These are phyloP conservation scores for Cetraspora pellucida DNA, from an alignment of 192 early-diverging fungal genomes.

Conservation along the genomic window DNA sequence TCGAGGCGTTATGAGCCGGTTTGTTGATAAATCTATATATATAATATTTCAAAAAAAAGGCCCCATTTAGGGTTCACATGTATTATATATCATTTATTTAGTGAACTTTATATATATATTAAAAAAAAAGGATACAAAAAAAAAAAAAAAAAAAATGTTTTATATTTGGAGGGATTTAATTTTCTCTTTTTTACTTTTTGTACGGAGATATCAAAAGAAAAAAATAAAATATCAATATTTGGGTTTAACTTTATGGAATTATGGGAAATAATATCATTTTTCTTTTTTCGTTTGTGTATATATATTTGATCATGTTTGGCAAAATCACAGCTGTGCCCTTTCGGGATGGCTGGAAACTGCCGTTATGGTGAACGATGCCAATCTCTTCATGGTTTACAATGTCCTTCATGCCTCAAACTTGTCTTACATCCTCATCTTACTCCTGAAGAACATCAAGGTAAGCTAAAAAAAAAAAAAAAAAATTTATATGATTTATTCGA, in stretches of 20 bases:
- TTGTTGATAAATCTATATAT: constrained; percentile 27
- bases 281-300: constrained; percentile 18
- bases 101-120: constrained; percentile 7
- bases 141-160: background rate
- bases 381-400: constrained; percentile 33
- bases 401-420: constrained; percentile 34
- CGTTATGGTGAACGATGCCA: constrained; percentile 33
- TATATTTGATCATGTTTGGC: background rate
- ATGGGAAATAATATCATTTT: constrained; percentile 18
- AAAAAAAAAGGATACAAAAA: constrained; percentile 32
- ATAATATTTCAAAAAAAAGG: constrained; percentile 12
- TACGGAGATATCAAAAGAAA: constrained; percentile 9
- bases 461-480: too few relatives aligned
- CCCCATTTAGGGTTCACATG: background rate
- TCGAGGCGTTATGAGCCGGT: constrained; percentile 36
- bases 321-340: constrained; percentile 33
- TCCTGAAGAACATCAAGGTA: constrained; percentile 38
- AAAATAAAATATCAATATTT: constrained; percentile 6
- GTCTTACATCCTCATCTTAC: constrained; percentile 34
- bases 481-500: background rate
- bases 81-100: constrained; percentile 11
- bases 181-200: constrained; percentile 21
- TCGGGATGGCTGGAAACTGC: constrained; percentile 31
- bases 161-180: background rate
- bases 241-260: background rate